phyloP scores from a whole-genome alignment of 257 asterid species.

The Verbena officinalis region DNA sequence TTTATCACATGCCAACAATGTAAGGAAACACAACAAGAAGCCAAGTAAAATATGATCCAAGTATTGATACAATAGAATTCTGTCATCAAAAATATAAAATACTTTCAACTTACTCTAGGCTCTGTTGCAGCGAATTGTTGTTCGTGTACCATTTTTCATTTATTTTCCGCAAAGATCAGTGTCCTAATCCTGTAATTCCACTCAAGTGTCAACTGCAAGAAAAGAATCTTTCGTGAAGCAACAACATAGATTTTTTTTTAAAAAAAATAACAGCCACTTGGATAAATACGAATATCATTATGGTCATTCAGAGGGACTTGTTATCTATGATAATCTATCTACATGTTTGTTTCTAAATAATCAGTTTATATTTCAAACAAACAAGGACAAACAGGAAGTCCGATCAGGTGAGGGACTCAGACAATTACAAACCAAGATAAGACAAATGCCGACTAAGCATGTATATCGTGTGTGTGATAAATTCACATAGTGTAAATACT shows the following conservation, averaged over 20 bases:
- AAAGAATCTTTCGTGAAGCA: constrained; percentile 4
- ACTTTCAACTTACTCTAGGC: constrained; percentile 23
- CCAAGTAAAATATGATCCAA: constrained; percentile 1
- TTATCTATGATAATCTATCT: too few species aligned
- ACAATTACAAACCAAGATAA: too few species aligned
- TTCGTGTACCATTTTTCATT: constrained; percentile 9
- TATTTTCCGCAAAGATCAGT: constrained; percentile 10
- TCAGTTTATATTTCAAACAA: constrained; percentile 1
- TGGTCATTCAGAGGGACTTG: background rate
- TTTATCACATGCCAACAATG: background rate
- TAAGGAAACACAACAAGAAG: constrained; percentile 1
- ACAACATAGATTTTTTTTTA: background rate
- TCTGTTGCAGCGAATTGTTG: background rate
- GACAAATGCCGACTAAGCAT: too few species aligned
- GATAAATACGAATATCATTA: background rate
- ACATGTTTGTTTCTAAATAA: background rate
- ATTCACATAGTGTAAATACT: too few species aligned
- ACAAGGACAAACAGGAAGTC: background rate
- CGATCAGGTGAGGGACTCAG: too few species aligned
- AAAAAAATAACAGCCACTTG: background rate
- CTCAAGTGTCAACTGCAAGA: background rate
- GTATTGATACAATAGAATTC: background rate
- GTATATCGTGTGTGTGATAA: too few species aligned
- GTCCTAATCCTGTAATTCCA: background rate
- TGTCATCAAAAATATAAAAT: background rate